Conservation (phyloP, 306 rosid species). For the Lathyrus tuberosus region DNA sequence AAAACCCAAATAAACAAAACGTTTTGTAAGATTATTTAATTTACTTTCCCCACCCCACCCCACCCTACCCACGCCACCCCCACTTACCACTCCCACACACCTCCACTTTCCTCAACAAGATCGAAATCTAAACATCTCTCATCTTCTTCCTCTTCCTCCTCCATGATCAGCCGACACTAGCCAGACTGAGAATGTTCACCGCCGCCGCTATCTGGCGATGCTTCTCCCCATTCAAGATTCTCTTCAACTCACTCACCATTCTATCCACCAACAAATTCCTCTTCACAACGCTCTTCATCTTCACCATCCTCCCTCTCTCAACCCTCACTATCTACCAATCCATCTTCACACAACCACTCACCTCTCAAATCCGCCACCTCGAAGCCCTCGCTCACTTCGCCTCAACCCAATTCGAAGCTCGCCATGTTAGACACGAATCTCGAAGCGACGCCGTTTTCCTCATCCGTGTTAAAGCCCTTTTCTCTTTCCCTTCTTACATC, state of each 20-base stretch:
- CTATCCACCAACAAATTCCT: slow-evolving; percentile 45
- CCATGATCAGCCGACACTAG: neutral
- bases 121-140: neutral
- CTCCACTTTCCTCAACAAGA: neutral
- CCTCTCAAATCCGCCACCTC: slow-evolving; percentile 59
- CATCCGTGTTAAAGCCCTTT: slow-evolving; percentile 57
- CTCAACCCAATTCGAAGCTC: slow-evolving; percentile 73
- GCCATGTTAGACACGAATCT: slow-evolving; percentile 73
- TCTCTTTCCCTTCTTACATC: slow-evolving; percentile 54
- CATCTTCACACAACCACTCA: slow-evolving; percentile 49
- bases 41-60: too few relatives aligned
- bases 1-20: too few relatives aligned
- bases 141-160: neutral
- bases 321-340: slow-evolving; percentile 55
- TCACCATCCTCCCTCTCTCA: slow-evolving; percentile 67
- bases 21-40: too few relatives aligned
- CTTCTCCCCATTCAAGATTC: slow-evolving; percentile 37
- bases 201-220: slow-evolving; percentile 13
- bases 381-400: slow-evolving; percentile 65
- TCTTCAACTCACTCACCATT: slow-evolving; percentile 51
- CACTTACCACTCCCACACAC: neutral
- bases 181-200: slow-evolving; percentile 43
- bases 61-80: too few relatives aligned
- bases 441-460: slow-evolving; percentile 64
- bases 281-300: slow-evolving; percentile 54